phyloP scores from a whole-genome alignment of 1,284 basidiomycete species.

The Cryptococcus sp. region DNA sequence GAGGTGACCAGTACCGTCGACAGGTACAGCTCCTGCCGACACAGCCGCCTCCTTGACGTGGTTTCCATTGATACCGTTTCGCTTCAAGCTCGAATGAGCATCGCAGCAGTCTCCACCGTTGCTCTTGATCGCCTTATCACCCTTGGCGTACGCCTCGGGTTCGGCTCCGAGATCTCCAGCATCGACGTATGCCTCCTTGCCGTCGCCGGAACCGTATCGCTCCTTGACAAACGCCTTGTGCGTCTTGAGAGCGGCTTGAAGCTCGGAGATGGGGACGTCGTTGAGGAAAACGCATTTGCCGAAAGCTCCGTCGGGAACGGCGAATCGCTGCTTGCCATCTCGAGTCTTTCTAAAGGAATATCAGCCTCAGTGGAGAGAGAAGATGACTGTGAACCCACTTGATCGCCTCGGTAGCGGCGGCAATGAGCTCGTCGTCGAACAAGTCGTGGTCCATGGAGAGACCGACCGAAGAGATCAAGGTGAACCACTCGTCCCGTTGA shows the following conservation, averaged over 20 bases:
- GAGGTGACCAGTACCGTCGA: constrained; percentile 22
- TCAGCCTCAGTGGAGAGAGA: background rate
- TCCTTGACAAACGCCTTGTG: constrained; percentile 47
- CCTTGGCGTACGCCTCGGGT: constrained; percentile 28
- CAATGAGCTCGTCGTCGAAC: constrained; percentile 45
- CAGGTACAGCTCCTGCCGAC: constrained; percentile 24
- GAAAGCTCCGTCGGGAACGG: constrained; percentile 45
- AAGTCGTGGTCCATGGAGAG: constrained; percentile 48
- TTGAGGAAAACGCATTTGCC: constrained; percentile 49
- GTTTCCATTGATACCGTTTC: constrained; percentile 17
- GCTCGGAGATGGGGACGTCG: constrained; percentile 47
- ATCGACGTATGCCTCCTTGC: constrained; percentile 48
- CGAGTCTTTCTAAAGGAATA: constrained; percentile 41
- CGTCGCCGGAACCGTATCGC: constrained; percentile 44
- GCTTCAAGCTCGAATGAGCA: constrained; percentile 12
- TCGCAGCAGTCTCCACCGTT: constrained; percentile 10
- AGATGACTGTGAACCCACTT: constrained; percentile 19
- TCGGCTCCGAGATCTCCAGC: constrained; percentile 48
- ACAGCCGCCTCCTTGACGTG: constrained; percentile 23
- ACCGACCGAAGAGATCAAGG: constrained; percentile 44
- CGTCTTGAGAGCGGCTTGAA: constrained; percentile 40
- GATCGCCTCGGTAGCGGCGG: constrained; percentile 46
- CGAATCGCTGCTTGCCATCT: constrained; percentile 50
- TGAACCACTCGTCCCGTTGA: constrained; percentile 49
- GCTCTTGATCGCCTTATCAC: constrained; percentile 6